These are phyloP conservation scores for Cucurbitaria berberidis DNA, from an alignment of 2,329 filamentous ascomycete species.

Conservation along the genomic window DNA sequence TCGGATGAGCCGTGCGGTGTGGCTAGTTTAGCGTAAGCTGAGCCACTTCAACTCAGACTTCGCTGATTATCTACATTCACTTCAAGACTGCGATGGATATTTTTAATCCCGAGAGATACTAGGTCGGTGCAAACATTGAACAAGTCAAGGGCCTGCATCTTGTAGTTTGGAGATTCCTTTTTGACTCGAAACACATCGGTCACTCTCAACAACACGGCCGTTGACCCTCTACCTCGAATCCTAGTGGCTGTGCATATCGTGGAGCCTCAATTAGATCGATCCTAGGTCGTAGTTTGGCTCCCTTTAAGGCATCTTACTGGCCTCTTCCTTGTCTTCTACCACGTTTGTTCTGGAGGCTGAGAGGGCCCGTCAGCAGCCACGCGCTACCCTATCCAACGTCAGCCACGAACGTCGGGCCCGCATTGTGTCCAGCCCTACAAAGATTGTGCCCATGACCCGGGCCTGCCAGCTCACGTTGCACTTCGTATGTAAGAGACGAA, in stretches of 20 bases:
- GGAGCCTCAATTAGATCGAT: not conserved
- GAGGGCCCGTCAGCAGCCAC: constrained; percentile 7
- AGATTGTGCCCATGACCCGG: constrained; percentile 1
- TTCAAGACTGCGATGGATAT: no score
- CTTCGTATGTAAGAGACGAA: not conserved
- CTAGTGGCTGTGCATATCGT: not conserved
- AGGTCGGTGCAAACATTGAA: not conserved
- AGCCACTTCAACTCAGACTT: constrained; percentile 15
- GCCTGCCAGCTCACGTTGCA: constrained; percentile 2
- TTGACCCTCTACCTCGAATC: not conserved
- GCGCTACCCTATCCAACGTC: constrained; percentile 8
- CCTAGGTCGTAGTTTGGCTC: not conserved
- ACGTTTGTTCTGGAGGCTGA: constrained; percentile 15
- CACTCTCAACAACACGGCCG: constrained; percentile 2
- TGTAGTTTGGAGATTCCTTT: constrained; percentile 4
- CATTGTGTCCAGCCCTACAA: not conserved
- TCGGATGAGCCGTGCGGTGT: constrained; percentile 8
- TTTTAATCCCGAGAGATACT: not conserved
- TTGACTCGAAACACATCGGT: not conserved
- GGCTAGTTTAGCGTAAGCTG: constrained; percentile 21
- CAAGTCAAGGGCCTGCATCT: not conserved
- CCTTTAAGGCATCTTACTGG: not conserved
- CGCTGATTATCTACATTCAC: no score
- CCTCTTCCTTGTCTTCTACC: not conserved
- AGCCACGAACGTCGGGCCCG: constrained; percentile 1